A percentile compares a stretch with the other conserved stretches of the same genome.
These are phyloP conservation scores for Asterochloris sp. DNA, from an alignment of 139 green algal species.

Conservation along the genomic window DNA sequence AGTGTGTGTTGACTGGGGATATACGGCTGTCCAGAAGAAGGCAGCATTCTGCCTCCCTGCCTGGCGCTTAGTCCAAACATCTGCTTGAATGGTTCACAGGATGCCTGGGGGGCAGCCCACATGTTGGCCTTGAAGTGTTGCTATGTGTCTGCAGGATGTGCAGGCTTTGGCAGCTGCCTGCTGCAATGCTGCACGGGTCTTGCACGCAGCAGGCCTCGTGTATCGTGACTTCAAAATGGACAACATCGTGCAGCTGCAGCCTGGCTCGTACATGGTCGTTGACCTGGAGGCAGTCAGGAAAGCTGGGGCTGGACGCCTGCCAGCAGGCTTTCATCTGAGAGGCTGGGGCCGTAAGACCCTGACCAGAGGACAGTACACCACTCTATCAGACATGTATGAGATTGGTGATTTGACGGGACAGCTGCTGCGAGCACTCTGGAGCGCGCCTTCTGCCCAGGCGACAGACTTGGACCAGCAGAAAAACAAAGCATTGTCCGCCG, in stretches of 20 bases:
- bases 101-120: too few species aligned
- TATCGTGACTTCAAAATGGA: constrained; percentile 6
- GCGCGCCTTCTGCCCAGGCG: background rate
- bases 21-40: background rate
- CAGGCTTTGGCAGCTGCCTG: constrained; percentile 3
- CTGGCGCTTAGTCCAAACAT: background rate
- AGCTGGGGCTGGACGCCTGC: background rate
- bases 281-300: background rate
- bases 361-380: background rate
- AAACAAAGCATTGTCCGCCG: background rate
- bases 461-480: background rate
- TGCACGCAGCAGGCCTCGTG: background rate
- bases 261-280: constrained; percentile 5
- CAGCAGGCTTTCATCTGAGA: background rate
- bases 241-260: constrained; percentile 6
- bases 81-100: background rate
- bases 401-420: background rate
- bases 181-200: constrained; percentile 2
- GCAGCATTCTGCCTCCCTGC: background rate
- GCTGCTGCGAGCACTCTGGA: background rate
- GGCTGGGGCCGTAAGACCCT: background rate
- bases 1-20: background rate
- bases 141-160: constrained; percentile 2
- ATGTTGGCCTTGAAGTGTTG: background rate
- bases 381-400: constrained; percentile 1